These are phyloP conservation scores for Aphanomyces stellatus DNA, from an alignment of 352 stramenopile genomes.

Conservation along the genomic window DNA sequence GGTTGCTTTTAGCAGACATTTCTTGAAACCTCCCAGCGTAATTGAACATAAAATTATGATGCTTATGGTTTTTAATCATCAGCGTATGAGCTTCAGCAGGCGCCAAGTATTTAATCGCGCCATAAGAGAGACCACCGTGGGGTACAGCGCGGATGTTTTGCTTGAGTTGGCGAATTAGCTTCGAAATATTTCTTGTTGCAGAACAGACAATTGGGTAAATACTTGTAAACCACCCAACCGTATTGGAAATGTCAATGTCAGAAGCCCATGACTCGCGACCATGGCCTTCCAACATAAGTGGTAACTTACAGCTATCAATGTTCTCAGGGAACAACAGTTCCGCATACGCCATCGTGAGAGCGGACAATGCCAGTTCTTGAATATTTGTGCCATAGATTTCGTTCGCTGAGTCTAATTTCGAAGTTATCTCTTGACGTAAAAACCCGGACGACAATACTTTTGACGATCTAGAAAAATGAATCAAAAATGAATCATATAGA, in stretches of 20 bases:
- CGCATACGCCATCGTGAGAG: neutral
- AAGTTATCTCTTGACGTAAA: neutral
- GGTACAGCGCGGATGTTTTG: neutral
- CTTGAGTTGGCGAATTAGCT: neutral
- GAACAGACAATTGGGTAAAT: neutral
- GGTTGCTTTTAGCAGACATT: neutral
- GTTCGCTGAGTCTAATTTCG: neutral
- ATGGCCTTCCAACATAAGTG: neutral
- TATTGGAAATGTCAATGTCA: neutral
- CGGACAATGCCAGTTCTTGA: neutral
- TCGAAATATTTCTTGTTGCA: neutral
- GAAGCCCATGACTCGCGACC: neutral
- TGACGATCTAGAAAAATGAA: neutral
- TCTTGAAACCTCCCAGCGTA: neutral
- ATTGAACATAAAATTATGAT: neutral
- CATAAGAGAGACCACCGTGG: neutral
- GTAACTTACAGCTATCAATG: neutral
- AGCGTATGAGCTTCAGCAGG: neutral
- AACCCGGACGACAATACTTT: neutral
- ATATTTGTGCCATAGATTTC: neutral
- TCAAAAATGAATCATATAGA: no score
- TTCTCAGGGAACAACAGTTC: no score
- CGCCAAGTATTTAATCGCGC: neutral
- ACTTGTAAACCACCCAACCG: neutral
- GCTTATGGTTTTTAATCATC: neutral